These are phyloP conservation scores for Nidula microcarpa DNA, from an alignment of 768 basidiomycete genomes.

Conservation along the genomic window DNA sequence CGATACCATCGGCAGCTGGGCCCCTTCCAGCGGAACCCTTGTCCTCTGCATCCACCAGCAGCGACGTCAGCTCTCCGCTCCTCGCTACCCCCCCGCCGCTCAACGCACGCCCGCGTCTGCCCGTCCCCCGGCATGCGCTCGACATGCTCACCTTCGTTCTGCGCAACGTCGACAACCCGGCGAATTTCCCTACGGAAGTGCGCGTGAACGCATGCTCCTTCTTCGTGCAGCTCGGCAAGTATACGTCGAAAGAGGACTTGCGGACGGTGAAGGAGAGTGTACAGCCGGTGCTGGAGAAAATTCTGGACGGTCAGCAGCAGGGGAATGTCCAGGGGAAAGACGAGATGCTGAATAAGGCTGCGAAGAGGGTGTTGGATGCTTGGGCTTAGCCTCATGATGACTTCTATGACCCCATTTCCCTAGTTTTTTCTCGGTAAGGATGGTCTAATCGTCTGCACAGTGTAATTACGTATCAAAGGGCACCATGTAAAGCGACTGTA, in stretches of 20 bases:
- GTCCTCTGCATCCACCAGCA: constrained; percentile 34
- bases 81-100: constrained; percentile 30
- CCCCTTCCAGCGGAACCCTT: constrained; percentile 25
- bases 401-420: no score
- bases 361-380: constrained; percentile 34
- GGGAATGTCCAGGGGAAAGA: constrained; percentile 29
- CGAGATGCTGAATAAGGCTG: constrained; percentile 36
- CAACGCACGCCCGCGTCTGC: constrained; percentile 28
- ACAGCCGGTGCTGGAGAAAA: constrained; percentile 46
- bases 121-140: constrained; percentile 52
- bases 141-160: constrained; percentile 69
- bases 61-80: constrained; percentile 45
- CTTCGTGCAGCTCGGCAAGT: constrained; percentile 58
- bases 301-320: constrained; percentile 29
- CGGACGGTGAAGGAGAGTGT: constrained; percentile 47
- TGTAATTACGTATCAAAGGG: no score
- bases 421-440: no score
- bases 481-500: no score
- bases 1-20: constrained; percentile 22
- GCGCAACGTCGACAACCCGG: constrained; percentile 50
- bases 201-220: constrained; percentile 75
- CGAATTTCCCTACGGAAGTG: constrained; percentile 69
- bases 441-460: no score
- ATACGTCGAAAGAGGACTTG: constrained; percentile 45
- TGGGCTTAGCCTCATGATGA: constrained; percentile 21